Percentiles rank a stretch among this genome's conserved stretches.
Evolutionary conservation across 225 moss, liverwort and hornwort genomes (phyloP).

Genomic region (Sphagnum tenellum): DNA sequence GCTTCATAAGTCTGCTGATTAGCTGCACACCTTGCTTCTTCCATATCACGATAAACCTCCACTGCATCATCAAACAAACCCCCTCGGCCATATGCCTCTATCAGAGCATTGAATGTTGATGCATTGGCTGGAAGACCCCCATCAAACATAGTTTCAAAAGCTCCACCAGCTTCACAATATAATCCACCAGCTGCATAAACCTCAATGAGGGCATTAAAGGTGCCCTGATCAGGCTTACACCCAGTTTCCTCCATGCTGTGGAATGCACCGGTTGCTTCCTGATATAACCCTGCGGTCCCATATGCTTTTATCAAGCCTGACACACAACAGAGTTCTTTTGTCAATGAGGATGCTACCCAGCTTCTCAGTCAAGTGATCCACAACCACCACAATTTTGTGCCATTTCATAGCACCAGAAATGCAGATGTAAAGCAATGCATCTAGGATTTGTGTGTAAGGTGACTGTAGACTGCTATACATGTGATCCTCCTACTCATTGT

Average conservation of each 20-base stretch:
- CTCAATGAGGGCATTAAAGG: constrained; percentile 79
- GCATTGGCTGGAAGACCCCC: constrained; percentile 44
- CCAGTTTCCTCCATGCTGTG: constrained; percentile 63
- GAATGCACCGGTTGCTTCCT: constrained; percentile 60
- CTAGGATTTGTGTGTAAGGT: too few species aligned
- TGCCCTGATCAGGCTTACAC: constrained; percentile 66
- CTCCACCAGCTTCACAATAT: constrained; percentile 82
- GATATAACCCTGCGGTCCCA: constrained; percentile 86
- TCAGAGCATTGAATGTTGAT: constrained; percentile 76
- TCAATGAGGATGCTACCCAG: too few species aligned
- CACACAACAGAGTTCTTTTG: background rate
- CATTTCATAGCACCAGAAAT: too few species aligned
- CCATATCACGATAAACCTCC: constrained; percentile 90
- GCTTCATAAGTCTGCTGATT: constrained; percentile 79
- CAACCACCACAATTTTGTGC: too few species aligned
- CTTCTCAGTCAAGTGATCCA: too few species aligned
- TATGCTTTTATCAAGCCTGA: constrained; percentile 81
- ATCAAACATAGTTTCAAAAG: constrained; percentile 74
- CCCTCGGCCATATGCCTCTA: constrained; percentile 84
- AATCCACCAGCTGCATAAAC: constrained; percentile 72
- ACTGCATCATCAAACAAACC: constrained; percentile 94
- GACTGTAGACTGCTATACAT: too few species aligned
- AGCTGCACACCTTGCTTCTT: constrained; percentile 74
- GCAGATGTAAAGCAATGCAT: too few species aligned
- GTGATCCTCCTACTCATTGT: too few species aligned